Evolutionary conservation across 305 asterid genomes (phyloP).

Genomic region (Solanum hybrid): DNA sequence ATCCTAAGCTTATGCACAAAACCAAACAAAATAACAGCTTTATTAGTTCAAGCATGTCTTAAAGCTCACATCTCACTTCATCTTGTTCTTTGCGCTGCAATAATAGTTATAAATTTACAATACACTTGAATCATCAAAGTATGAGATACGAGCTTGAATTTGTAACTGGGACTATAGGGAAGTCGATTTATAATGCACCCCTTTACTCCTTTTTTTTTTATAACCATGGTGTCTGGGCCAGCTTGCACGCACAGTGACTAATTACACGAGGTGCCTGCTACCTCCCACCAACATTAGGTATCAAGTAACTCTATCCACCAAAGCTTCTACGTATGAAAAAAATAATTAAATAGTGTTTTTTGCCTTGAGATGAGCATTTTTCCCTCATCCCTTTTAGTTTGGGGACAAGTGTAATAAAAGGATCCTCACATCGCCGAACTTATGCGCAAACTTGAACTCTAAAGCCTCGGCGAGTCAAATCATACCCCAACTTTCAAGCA

Average conservation of each 20-base stretch:
- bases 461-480: not conserved
- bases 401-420: not conserved
- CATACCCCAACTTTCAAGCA: not conserved
- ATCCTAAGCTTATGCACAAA: conserved; percentile 15
- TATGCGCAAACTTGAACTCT: not conserved
- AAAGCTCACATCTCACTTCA: not conserved
- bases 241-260: not conserved
- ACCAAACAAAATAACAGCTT: not conserved
- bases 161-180: not conserved
- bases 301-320: not conserved
- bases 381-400: not conserved
- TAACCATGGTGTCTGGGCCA: not conserved
- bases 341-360: not conserved
- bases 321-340: not conserved
- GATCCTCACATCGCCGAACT: not conserved
- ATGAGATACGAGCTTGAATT: not conserved
- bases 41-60: not conserved
- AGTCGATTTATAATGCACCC: not conserved
- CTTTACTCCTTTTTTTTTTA: not conserved
- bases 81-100: not conserved
- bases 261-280: not conserved
- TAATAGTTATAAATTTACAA: not conserved
- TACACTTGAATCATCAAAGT: not conserved
- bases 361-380: not conserved
- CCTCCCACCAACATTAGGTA: not conserved